These are phyloP conservation scores for Dittrichia graveolens DNA, from an alignment of 129 eudicot genomes.

Conservation along the genomic window DNA sequence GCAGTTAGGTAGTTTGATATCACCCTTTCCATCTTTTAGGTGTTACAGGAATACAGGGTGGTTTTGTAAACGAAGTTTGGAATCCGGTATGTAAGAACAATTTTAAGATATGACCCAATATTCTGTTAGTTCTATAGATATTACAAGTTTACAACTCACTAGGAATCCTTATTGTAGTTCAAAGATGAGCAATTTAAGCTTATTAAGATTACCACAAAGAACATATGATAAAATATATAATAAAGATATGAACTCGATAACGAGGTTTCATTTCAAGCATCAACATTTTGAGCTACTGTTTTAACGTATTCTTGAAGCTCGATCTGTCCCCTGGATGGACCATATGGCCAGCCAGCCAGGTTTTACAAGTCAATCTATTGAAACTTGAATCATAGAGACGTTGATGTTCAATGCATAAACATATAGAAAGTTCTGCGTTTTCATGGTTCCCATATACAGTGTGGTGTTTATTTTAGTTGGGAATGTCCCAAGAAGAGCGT, in stretches of 20 bases:
- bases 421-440: slow-evolving; percentile 12
- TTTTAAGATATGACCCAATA: neutral
- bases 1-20: slow-evolving; percentile 3
- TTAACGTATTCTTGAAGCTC: slow-evolving; percentile 16
- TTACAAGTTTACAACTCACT: slow-evolving; percentile 13
- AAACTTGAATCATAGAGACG: slow-evolving; percentile 17
- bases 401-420: slow-evolving; percentile 9
- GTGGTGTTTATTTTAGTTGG: neutral
- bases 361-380: neutral
- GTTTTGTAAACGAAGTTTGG: slow-evolving; percentile 9
- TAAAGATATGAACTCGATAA: slow-evolving; percentile 5
- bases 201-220: slow-evolving; percentile 16
- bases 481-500: neutral
- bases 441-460: neutral
- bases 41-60: neutral
- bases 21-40: slow-evolving; percentile 3
- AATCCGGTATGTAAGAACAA: slow-evolving; percentile 6
- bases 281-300: neutral
- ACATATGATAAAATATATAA: slow-evolving; percentile 1
- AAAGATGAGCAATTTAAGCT: slow-evolving; percentile 10
- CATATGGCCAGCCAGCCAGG: slow-evolving; percentile 23
- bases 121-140: neutral
- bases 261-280: neutral
- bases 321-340: neutral
- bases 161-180: slow-evolving; percentile 9